These are phyloP conservation scores for Poa annua DNA, from an alignment of 176 grass and related monocot genomes.

Conservation along the genomic window DNA sequence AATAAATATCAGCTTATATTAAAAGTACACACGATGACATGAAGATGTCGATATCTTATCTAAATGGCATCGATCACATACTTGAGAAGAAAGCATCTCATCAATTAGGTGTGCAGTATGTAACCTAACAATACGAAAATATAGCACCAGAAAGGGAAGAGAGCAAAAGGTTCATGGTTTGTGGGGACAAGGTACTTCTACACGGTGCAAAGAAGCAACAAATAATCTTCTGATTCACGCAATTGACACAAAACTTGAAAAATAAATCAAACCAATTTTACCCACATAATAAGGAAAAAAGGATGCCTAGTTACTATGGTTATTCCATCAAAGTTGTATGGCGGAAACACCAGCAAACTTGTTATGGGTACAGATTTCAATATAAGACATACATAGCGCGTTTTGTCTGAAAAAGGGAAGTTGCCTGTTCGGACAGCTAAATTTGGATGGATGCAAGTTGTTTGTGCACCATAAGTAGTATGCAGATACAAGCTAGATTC, in stretches of 20 bases:
- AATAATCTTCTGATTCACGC: neutral
- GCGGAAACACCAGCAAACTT: neutral
- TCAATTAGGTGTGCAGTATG: neutral
- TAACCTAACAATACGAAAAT: neutral
- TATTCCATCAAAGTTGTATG: neutral
- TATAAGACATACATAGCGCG: neutral
- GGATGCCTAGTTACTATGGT: neutral
- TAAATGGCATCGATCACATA: neutral
- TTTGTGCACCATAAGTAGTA: constrained; percentile 2
- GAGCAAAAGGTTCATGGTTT: neutral
- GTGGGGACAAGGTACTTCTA: neutral
- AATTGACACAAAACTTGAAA: neutral
- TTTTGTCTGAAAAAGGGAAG: neutral
- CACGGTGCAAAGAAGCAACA: neutral
- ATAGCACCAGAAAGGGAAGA: neutral
- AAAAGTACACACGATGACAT: neutral
- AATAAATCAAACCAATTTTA: constrained; percentile 7
- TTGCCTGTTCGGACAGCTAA: neutral
- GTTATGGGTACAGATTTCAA: neutral
- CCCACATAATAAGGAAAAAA: neutral
- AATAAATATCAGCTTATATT: neutral
- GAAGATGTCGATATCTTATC: neutral
- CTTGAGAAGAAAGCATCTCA: neutral
- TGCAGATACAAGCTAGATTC: neutral
- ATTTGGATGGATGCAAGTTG: neutral